Evolutionary conservation across 768 basidiomycete genomes (phyloP), one percentile per base, ranked within the genome.

Genomic region (Cantharellus cinnabarinus): DNA sequence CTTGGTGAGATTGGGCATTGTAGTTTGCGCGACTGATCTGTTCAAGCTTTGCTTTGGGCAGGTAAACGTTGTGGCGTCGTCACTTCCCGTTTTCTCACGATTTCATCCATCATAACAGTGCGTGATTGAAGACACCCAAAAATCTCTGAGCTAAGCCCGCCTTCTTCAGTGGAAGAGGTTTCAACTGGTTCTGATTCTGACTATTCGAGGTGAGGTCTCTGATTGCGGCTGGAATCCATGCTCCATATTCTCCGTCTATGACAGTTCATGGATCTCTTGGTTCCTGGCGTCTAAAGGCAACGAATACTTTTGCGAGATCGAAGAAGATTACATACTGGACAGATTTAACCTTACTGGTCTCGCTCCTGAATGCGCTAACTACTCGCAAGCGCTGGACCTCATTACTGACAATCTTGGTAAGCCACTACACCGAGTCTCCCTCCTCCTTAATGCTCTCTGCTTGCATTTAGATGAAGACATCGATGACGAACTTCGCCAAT

Each of bases 221-320:
- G 55, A 40, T n/a, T 34, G 41, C 52, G 51, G 52, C 4, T 39
- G 35, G 29, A 42, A 34, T 2, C 4, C 44, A 20, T 51, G 40
- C 48, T n/a, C 14, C 60, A 34, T 15, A 34, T 35, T 41, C 38
- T 10, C 42, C 37, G 15, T 59, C 68, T 66, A 63, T 68, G 59
- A 66, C 66, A 67, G 64, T 55, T 65, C 64, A 51, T 97, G 91
- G 91, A 93, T 94, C 65, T 89, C 90, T 2, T 97, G 91, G 91
- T 95, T 97, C 67, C 75, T 97, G 3, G 88, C 89, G 29, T 91
- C 89, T 20, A 95, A 95, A 69, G 93, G 95, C 60, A 98, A 99
- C 69, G 95, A 99, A 73, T 99, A 99, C 74, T 98, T 97, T 67
- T 95, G 94, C 70, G 93, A 98, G 74, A 90, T 98, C 62, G 95